These are phyloP conservation scores for Kurtzmaniella cleridarum DNA, from an alignment of 805 yeast species.

Conservation along the genomic window DNA sequence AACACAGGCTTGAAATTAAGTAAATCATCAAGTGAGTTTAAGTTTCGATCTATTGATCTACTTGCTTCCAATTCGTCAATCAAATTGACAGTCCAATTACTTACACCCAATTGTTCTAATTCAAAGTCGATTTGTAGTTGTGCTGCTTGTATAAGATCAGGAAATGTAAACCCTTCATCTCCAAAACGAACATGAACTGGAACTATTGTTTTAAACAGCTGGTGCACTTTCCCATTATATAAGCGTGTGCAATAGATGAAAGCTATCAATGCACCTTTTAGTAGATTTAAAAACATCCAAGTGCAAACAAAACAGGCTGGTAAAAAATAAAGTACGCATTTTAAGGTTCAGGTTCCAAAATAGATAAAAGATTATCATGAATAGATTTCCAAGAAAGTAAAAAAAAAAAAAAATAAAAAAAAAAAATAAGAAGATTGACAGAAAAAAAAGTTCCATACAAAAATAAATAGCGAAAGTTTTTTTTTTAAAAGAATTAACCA, in stretches of 20 bases:
- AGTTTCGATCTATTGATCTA: not conserved
- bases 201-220: slow-evolving; percentile 6
- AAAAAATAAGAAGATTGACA: too few species aligned
- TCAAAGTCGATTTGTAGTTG: slow-evolving; percentile 29
- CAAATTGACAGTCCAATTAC: slow-evolving; percentile 9
- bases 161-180: slow-evolving; percentile 47
- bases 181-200: slow-evolving; percentile 23
- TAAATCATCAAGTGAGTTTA: slow-evolving; percentile 7
- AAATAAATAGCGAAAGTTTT: not conserved
- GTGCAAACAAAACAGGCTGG: not conserved
- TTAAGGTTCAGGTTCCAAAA: too few species aligned
- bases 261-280: too few species aligned
- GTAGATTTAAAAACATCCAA: not conserved
- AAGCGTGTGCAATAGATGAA: not conserved
- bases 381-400: too few species aligned
- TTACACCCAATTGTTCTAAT: slow-evolving; percentile 5
- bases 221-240: not conserved
- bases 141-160: slow-evolving; percentile 57
- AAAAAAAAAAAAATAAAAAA: too few species aligned
- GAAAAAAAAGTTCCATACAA: not conserved
- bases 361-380: too few species aligned
- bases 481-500: not conserved
- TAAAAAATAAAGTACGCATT: not conserved
- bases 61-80: slow-evolving; percentile 9
- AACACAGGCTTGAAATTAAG: too few species aligned